Conservation (phyloP, 2,329 filamentous ascomycete genomes). For the Claviceps capensis region DNA sequence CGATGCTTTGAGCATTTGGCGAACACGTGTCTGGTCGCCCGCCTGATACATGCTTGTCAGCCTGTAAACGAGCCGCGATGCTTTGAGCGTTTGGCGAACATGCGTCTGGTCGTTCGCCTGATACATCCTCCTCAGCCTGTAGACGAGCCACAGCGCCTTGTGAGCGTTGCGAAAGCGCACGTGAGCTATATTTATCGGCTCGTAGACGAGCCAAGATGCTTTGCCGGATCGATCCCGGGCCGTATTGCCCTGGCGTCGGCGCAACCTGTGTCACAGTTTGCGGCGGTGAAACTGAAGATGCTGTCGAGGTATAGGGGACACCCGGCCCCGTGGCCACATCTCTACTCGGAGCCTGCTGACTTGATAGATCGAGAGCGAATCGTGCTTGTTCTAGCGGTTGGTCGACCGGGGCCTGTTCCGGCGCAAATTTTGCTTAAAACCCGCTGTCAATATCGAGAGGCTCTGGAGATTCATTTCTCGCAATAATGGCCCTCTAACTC, state of each 20-base stretch:
- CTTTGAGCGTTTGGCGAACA: too few relatives aligned
- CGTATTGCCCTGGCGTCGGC: neutral
- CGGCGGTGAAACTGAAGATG: neutral
- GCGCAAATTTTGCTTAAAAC: too few relatives aligned
- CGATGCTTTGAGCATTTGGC: neutral
- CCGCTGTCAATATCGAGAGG: neutral
- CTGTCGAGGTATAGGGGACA: neutral
- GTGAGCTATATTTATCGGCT: neutral
- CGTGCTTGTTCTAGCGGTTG: neutral
- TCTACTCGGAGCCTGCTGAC: neutral
- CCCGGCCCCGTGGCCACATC: neutral
- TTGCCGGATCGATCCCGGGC: slow-evolving; percentile 1
- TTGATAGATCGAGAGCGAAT: neutral
- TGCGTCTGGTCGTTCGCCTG: too few relatives aligned
- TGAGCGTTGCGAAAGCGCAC: neutral
- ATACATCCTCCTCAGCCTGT: too few relatives aligned
- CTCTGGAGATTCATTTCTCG: neutral
- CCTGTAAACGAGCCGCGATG: too few relatives aligned
- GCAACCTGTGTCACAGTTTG: neutral
- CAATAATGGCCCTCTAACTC: neutral
- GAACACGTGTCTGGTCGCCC: neutral
- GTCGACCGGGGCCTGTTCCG: too few relatives aligned
- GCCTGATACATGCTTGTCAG: neutral
- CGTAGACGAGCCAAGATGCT: slow-evolving; percentile 4
- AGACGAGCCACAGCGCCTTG: neutral